Evolutionary conservation across 2,329 filamentous ascomycete species (phyloP), one percentile per base, ranked within the genome.

Genomic region (Calonectria pseudoturangicola): DNA sequence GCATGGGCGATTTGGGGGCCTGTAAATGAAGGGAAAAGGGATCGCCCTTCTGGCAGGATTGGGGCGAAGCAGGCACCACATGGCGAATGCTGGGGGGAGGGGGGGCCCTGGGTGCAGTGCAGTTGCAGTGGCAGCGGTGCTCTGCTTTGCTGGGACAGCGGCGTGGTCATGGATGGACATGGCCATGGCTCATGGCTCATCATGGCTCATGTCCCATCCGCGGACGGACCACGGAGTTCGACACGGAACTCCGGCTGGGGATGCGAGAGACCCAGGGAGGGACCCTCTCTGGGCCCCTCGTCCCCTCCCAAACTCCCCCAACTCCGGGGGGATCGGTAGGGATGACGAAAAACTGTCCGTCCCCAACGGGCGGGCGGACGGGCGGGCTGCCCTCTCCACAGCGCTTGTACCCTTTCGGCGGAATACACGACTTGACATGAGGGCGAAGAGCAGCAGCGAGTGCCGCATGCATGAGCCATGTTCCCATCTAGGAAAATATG

Each of bases 11-110:
- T 69, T 69, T 12, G 33, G 10, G 33, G 60, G 66, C 33, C 50
- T 18, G 41, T 16, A 72, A 60, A 72, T 72, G 70, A 72, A 36
- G 33, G 33, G 43, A 66, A 65, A 54, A 63, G 47, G 54, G 67
- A 41, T 66, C 63, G 45, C 28, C 45, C 13, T 33, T 47, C 30
- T 60, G 56, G 56, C 33, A 43, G 33, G 56, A 60, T 66, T 51
- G 60, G 10, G 60, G 60, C 60, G 60, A 33, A 48, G 41, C 15
- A 43, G 33, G 54, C 54, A 68, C 66, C 33, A 66, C 63, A 50
- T 47, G 47, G 64, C 48, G 27, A 43, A n/a, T 51, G 28, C 48
- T 41, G 28, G 18, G 28, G 30, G 10, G 30, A 9, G 30, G 30
- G 30, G 45, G 45, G 10, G n/a, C 10, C 13, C 4, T 5, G 16